Conservation (phyloP, 371 early-diverging fungal species). For the Rhizopus sp. region DNA sequence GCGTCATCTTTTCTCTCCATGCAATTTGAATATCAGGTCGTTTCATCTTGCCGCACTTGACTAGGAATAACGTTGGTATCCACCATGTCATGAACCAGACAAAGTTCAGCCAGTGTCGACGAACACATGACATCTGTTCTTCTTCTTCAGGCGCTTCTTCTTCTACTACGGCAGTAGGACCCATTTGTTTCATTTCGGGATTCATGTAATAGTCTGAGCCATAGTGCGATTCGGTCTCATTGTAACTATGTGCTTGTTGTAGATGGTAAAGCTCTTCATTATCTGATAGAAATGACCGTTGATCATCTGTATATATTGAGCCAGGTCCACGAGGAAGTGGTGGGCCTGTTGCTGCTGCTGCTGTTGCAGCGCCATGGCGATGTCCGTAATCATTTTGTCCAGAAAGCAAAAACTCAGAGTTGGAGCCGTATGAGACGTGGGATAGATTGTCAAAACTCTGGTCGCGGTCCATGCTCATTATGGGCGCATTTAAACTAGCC, state of each 20-base stretch:
- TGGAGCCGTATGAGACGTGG: conserved; percentile 36
- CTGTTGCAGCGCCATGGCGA: conserved; percentile 9
- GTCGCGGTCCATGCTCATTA: conserved; percentile 25
- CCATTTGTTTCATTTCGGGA: conserved; percentile 25
- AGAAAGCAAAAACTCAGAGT: conserved; percentile 27
- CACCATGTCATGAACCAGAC: conserved; percentile 91
- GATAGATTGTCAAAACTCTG: conserved; percentile 39
- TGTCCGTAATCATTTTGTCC: conserved; percentile 14
- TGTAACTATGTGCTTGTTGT: conserved; percentile 9
- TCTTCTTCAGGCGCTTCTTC: conserved; percentile 21
- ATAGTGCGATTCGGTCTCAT: conserved; percentile 28
- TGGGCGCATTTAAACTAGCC: conserved; percentile 12
- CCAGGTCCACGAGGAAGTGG: conserved; percentile 23
- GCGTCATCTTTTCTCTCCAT: conserved; percentile 81
- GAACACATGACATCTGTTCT: conserved; percentile 39
- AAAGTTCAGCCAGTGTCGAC: conserved; percentile 77
- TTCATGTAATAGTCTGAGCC: conserved; percentile 19
- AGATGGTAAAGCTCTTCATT: conserved; percentile 36
- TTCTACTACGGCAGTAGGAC: conserved; percentile 25
- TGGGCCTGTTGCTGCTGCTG: conserved; percentile 17
- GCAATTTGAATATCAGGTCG: conserved; percentile 83
- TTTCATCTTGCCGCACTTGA: conserved; percentile 72
- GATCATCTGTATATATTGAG: conserved; percentile 56
- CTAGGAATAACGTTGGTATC: conserved; percentile 73
- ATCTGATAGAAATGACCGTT: conserved; percentile 65